Conservation (phyloP, 2,329 filamentous ascomycete genomes). For the Coniochaeta sp. region DNA sequence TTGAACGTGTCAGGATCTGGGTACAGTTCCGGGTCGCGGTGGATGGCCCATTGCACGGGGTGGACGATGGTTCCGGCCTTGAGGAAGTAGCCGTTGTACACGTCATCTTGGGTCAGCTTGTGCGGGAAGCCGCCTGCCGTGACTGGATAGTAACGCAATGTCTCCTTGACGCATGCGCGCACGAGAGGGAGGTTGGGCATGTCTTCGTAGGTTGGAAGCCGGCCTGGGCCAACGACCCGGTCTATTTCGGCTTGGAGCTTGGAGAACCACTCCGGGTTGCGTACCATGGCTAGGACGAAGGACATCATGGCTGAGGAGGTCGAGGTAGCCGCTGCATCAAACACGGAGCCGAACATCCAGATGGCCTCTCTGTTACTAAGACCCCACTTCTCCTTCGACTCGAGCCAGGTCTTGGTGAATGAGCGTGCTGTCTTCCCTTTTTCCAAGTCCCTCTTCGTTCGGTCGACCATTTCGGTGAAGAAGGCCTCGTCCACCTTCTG, state of each 20-base stretch:
- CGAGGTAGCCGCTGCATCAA: conserved; percentile 28
- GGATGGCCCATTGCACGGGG: conserved; percentile 11
- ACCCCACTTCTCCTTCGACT: conserved; percentile 17
- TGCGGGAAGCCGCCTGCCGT: conserved; percentile 7
- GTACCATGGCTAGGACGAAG: conserved; percentile 13
- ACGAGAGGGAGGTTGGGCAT: not conserved
- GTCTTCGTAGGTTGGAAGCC: conserved; percentile 1
- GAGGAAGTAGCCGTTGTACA: conserved; percentile 10
- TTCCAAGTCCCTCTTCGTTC: not conserved
- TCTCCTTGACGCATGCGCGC: conserved; percentile 2
- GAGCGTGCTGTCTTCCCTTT: conserved; percentile 16
- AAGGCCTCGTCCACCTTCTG: not conserved
- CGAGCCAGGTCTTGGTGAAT: conserved; percentile 21
- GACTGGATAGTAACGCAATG: conserved; percentile 1
- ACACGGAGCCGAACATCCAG: conserved; percentile 21
- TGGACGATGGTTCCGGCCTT: conserved; percentile 9
- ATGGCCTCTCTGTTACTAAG: conserved; percentile 17
- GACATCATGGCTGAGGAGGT: conserved; percentile 19
- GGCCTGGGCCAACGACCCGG: not conserved
- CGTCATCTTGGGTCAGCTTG: conserved; percentile 8
- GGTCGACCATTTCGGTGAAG: conserved; percentile 1
- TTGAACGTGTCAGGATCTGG: conserved; percentile 20
- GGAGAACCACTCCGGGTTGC: conserved; percentile 2
- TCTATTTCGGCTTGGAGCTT: conserved; percentile 1
- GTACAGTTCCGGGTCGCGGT: conserved; percentile 19